Conservation (phyloP, 768 basidiomycete genomes). For the Lenzites betulinus region DNA sequence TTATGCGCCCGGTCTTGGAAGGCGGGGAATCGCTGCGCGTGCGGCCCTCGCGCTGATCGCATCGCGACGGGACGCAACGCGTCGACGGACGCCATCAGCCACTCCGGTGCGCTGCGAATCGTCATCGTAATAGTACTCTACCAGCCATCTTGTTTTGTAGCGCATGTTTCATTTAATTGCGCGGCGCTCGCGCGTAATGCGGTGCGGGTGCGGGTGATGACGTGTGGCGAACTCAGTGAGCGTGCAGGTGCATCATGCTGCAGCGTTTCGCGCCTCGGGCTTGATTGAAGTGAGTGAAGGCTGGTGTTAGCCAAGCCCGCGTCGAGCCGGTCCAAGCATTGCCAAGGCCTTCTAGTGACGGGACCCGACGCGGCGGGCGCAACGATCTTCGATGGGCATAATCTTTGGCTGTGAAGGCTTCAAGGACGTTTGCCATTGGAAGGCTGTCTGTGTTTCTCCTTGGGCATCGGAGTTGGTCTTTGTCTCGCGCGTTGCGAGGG, state of each 20-base stretch:
- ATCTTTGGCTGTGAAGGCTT: background rate
- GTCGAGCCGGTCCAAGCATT: constrained; percentile 8
- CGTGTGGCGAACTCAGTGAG: background rate
- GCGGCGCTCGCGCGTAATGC: background rate
- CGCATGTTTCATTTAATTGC: background rate
- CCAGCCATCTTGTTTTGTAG: background rate
- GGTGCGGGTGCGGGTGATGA: background rate
- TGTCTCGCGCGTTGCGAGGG: background rate
- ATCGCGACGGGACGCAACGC: background rate
- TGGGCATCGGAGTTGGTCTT: background rate
- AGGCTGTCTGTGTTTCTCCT: background rate
- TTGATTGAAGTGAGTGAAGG: background rate
- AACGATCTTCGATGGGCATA: background rate
- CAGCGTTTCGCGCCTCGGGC: background rate
- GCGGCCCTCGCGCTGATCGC: background rate
- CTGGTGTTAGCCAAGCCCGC: constrained; percentile 4
- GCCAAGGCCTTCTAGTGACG: constrained; percentile 3
- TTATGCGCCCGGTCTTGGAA: no score
- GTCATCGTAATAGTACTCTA: background rate
- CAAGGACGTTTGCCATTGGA: background rate
- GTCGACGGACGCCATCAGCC: background rate
- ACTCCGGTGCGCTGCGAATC: no score
- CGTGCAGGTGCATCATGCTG: background rate
- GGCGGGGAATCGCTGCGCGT: background rate
- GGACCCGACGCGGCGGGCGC: background rate